Conservation (phyloP, 2,329 filamentous ascomycete genomes). For the Xylariomycetidae sp. region DNA sequence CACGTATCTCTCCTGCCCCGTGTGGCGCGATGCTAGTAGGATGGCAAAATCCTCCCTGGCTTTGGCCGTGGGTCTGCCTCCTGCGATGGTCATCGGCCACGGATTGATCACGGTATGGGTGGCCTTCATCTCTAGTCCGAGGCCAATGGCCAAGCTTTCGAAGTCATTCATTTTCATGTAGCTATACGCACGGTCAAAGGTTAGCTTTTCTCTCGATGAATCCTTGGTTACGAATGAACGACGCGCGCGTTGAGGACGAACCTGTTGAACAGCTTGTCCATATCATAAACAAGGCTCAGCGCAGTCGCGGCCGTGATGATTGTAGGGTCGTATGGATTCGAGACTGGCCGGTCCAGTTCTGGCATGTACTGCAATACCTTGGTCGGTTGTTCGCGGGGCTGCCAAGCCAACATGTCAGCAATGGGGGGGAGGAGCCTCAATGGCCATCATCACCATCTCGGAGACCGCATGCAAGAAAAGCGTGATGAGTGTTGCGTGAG, state of each 20-base stretch:
- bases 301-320: background rate
- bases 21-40: constrained; percentile 6
- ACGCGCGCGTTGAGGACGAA: no score
- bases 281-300: constrained; percentile 2
- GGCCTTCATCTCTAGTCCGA: constrained; percentile 10
- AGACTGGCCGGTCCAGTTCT: background rate
- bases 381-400: no score
- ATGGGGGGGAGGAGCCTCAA: no score
- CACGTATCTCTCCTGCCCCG: constrained; percentile 13
- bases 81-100: constrained; percentile 9
- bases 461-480: constrained; percentile 5
- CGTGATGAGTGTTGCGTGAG: constrained; percentile 8
- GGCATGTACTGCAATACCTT: background rate
- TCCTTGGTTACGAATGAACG: no score
- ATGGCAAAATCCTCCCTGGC: constrained; percentile 7
- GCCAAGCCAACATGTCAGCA: no score
- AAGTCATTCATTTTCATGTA: constrained; percentile 5
- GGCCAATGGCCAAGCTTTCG: background rate
- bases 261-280: constrained; percentile 10
- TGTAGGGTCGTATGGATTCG: background rate
- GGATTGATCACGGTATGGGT: constrained; percentile 10
- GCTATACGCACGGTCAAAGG: no score
- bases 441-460: no score
- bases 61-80: constrained; percentile 2
- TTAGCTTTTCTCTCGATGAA: no score